A percentile compares a stretch with the other conserved stretches of the same genome.
Conservation (phyloP, 2,329 filamentous ascomycete species). For the Paecilomyces sp. region DNA sequence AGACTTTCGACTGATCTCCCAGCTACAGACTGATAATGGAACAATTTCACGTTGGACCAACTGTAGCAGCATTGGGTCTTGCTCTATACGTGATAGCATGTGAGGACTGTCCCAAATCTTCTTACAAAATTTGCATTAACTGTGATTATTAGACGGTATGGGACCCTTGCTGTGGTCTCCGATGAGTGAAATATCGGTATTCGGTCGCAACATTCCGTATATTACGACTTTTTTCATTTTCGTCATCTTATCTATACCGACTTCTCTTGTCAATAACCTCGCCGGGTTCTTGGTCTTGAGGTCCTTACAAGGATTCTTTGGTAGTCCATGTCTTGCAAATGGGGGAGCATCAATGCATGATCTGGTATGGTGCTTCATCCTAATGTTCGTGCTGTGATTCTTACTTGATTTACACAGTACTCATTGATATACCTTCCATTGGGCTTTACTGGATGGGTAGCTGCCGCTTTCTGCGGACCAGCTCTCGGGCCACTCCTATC, state of each 20-base stretch:
- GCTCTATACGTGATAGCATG: no score
- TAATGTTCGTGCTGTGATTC: no score
- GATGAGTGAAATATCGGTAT: constrained; percentile 57
- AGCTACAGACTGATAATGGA: no score
- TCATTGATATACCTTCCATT: no score
- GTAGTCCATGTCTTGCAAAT: constrained; percentile 58
- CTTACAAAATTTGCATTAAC: no score
- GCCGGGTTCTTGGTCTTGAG: constrained; percentile 57
- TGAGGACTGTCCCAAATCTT: neutral
- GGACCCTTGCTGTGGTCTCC: constrained; percentile 62
- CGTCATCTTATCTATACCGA: constrained; percentile 58
- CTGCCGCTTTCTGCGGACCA: constrained; percentile 37
- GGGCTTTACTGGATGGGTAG: constrained; percentile 41
- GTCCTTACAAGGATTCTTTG: constrained; percentile 61
- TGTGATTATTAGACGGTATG: constrained; percentile 38
- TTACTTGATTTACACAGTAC: no score
- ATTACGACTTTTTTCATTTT: constrained; percentile 62
- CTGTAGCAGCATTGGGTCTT: no score
- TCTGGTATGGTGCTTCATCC: constrained; percentile 6
- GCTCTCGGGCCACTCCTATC: constrained; percentile 58
- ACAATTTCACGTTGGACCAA: no score
- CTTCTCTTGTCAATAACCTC: constrained; percentile 57
- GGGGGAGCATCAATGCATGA: constrained; percentile 42
- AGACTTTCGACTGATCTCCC: no score
- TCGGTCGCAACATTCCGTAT: constrained; percentile 64